Base-by-base conservation (phyloP, 2,329 filamentous ascomycete genomes). In the Chrysoporthe deuterocubensis region DNA sequence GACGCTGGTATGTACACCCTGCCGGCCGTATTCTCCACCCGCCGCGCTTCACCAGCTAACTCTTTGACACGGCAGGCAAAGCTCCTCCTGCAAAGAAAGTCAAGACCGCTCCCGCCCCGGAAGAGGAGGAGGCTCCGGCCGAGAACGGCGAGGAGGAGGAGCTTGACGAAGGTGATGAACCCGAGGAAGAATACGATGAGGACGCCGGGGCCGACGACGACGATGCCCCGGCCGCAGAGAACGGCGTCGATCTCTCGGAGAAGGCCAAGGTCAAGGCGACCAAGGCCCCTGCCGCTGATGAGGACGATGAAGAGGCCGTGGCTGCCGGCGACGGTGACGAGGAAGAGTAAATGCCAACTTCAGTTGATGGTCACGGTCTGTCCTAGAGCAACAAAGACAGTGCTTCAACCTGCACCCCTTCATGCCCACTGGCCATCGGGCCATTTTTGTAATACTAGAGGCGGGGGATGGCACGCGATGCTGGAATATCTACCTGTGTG, bases 1-100 rank as follows among this genome's bases (percentile, higher is more conserved):
- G 78, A 72, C 50, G 71, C 77, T 69, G 80, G 81, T 80, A 76
- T 72, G 77, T 64, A 21, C 60, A 48, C n/a, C 26, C 26, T 48
- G 42, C 16, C 50, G 9, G 2, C 26, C 4, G 13, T 13, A 32
- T 7, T 37, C 34, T 9, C 11, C 56, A 5, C 44, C 21, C n/a
- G n/a, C 16, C 42, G 14, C 21, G 3, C 14, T n/a, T 37, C 57
- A 11, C 32, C 32, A 46, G 32, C 67, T 67, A 16, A 65, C 42
- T 34, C n/a, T 43, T 4, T 40, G 16, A 13, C 40, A 48, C 26
- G 44, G 11, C 70, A 81, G 78, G 76, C 64, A 75, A 78, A 69
- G 78, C 79, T 64, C 83, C 82, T 61, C 84, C 84, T 48, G 81
- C 80, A 67, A 86, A 86, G 79, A 85, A 84, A 78, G 80, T 79